Base-by-base conservation (phyloP, 495 filamentous ascomycete genomes). In the Penicillium waksmanii region DNA sequence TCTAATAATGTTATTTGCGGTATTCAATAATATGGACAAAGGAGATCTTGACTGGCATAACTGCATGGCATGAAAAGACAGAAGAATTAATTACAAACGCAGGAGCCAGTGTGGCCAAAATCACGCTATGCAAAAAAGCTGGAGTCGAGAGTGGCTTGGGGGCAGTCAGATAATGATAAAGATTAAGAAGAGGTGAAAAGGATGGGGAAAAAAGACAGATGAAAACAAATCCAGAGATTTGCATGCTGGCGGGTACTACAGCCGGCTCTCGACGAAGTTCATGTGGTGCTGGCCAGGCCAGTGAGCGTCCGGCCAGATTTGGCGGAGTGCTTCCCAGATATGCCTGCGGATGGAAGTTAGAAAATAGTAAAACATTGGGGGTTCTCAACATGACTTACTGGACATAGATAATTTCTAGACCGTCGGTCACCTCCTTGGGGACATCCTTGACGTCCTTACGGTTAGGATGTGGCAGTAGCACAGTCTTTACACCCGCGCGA, bases 401-500 rank as follows among this genome's bases (percentile, higher is more conserved):
- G 63, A 98, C 91, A 77, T 89, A 90, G 48, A 96, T 82, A 69
- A 99, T 97, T 68, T 93, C 86, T 58, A 99, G 71, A 0, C 92
- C 93, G 61, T 92, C 82, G 73, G 83, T 90, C 23, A 98, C 95
- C 75, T 99, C 95, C 67, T 88, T 80, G 3, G 96, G 95, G 21
- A 98, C 80, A 68, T 98, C 94, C 76, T 89, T 91, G 60, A 90
- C 89, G 69, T 99, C 96, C 76, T 97, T 97, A 63, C 88, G 84
- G 71, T 99, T 99, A 60, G 88, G 85, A 42, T 88, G 83, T 33
- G 95, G 95, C 34, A 99, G 79, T 55, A 99, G 77, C 34, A 98
- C 95, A 40, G 89, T 95, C 81, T 95, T 96, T 52, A 99, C 95
- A 23, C 95, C 95, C 18, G 95, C 96, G 60, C 93, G 86, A 62